Base-by-base conservation (phyloP, 228 moss, liverwort and hornwort species). In the Sphagnum magellanicum region DNA sequence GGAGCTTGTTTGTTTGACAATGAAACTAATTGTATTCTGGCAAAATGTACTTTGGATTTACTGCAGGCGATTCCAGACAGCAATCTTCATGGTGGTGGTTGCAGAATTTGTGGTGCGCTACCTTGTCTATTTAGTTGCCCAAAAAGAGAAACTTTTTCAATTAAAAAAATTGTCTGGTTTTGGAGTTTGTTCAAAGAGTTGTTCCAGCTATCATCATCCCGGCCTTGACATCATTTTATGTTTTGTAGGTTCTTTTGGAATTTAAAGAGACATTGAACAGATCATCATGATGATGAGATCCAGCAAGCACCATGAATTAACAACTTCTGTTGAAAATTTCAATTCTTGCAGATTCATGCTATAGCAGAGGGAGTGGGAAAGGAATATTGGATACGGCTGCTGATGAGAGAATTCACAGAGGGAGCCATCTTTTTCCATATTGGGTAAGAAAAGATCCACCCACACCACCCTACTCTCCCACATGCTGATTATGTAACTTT, bases 31-130 rank as follows among this genome's bases (percentile, higher is more conserved):
- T 32, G 32, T 32, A 32, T 32, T 32, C 32, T 32, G 32, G 32
- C 32, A 32, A 32, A 32, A 32, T 32, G 32, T 32, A 32, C 32
- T 32, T 32, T 32, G 32, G 32, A 32, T 32, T 16, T 53, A 48
- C 65, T 66, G 64, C 81, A 81, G 81, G 60, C 74, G 77, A 53
- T 81, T 81, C 69, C 81, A 81, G 67, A 58, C 77, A 47, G 72
- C 81, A 60, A 77, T 81, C 77, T 68, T 72, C 8, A 72, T 73
- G 75, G 78, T 81, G 72, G 74, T 81, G 62, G 81, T 75, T 5
- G 72, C 68, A 48, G 74, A 81, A 78, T 68, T 81, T 60, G 55
- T 77, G 78, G 78, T 81, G 69, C n/a, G 65, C 4, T 61, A 6
- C 15, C 14, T 6, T 50, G 2, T 5, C 14, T 46, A 16, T 53